Conservation (phyloP, 1,284 basidiomycete species). For the Marasmius tenuissimus region DNA sequence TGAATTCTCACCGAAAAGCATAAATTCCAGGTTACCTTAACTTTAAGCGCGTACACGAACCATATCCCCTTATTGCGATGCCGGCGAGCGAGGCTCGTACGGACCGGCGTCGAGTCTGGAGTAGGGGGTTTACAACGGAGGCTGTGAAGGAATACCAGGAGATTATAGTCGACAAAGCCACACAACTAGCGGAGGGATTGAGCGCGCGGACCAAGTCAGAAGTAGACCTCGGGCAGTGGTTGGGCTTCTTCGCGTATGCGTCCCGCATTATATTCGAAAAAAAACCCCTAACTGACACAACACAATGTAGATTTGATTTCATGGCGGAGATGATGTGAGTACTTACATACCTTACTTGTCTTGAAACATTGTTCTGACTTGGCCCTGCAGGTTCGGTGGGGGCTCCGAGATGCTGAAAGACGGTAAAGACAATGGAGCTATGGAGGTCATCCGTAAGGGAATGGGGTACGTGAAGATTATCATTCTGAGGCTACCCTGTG, state of each 20-base stretch:
- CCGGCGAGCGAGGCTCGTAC: constrained; percentile 36
- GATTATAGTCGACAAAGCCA: constrained; percentile 36
- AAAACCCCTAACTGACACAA: background rate
- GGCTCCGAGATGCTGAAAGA: background rate
- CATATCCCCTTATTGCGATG: background rate
- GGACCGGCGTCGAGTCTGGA: constrained; percentile 51
- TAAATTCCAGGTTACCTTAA: too few relatives aligned
- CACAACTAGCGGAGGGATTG: constrained; percentile 37
- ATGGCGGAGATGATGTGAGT: background rate
- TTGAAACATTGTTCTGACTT: background rate
- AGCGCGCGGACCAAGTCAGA: constrained; percentile 14
- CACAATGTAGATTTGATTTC: background rate
- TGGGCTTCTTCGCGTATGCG: constrained; percentile 52
- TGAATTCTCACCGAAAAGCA: too few relatives aligned
- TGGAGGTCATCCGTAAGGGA: background rate
- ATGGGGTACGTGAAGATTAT: background rate
- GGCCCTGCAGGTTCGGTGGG: background rate
- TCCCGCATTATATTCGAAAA: background rate
- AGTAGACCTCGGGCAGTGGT: constrained; percentile 43
- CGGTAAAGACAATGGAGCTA: background rate
- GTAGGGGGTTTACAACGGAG: constrained; percentile 43
- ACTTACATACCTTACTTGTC: background rate
- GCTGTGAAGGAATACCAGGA: constrained; percentile 49
- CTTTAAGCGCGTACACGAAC: too few relatives aligned
- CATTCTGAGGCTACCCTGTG: background rate